phyloP scores from a whole-genome alignment of 495 filamentous ascomycete species.

The Usnea hakonensis region DNA sequence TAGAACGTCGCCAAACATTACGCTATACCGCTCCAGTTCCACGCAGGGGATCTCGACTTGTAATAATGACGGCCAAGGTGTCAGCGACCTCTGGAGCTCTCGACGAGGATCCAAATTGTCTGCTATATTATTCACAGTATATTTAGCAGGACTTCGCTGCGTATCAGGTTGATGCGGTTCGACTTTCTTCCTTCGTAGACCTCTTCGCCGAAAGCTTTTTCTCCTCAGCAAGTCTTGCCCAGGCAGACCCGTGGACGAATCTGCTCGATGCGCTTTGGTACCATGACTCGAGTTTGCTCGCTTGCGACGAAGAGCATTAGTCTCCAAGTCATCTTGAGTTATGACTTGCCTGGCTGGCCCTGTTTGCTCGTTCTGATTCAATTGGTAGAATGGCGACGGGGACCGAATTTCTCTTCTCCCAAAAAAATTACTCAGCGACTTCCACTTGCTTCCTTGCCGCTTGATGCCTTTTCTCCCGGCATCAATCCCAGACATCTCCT shows the following conservation, averaged over 20 bases:
- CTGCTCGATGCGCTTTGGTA: neutral
- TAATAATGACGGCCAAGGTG: conserved; percentile 32
- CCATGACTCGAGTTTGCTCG: conserved; percentile 14
- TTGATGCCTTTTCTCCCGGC: conserved; percentile 21
- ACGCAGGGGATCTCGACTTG: conserved; percentile 75
- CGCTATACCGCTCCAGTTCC: conserved; percentile 80
- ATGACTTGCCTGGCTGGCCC: conserved; percentile 1
- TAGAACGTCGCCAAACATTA: conserved; percentile 85
- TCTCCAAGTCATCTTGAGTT: conserved; percentile 8
- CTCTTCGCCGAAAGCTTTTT: conserved; percentile 15
- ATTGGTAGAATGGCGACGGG: conserved; percentile 27
- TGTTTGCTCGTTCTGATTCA: conserved; percentile 10
- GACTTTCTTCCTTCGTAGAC: conserved; percentile 12
- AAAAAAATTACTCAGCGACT: conserved; percentile 46
- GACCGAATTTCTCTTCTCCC: conserved; percentile 35
- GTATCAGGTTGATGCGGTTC: conserved; percentile 3
- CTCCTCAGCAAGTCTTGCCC: conserved; percentile 7
- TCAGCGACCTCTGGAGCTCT: neutral
- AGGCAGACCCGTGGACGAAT: neutral
- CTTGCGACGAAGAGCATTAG: conserved; percentile 16
- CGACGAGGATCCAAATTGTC: neutral
- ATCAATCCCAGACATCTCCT: conserved; percentile 11
- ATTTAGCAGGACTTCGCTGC: conserved; percentile 1
- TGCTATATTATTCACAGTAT: neutral
- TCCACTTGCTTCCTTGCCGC: conserved; percentile 50